A percentile compares a stretch with the other conserved stretches of the same genome.
Conservation (phyloP, 345 rosid species). For the Reutealis trisperma region DNA sequence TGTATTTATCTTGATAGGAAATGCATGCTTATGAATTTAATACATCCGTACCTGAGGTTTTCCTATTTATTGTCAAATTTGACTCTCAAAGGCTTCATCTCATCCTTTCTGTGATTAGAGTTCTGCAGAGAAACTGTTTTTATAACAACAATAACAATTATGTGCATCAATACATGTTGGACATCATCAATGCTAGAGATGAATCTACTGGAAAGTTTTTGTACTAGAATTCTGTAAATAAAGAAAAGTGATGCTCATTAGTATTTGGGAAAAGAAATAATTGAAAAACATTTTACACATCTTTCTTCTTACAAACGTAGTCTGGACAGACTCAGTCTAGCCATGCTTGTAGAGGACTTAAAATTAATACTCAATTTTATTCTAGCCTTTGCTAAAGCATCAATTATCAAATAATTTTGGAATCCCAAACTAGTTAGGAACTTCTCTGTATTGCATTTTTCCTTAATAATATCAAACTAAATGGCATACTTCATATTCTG, state of each 20-base stretch:
- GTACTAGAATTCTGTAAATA: not conserved
- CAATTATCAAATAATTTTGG: not conserved
- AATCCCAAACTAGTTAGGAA: not conserved
- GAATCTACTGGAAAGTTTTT: too few species aligned
- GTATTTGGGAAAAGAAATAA: not conserved
- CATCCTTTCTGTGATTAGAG: not conserved
- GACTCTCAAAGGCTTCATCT: not conserved
- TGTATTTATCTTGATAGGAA: not conserved
- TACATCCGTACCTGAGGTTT: not conserved
- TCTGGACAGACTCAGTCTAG: not conserved
- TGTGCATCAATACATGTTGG: not conserved
- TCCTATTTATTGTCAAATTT: not conserved
- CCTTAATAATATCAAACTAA: not conserved
- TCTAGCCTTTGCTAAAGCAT: not conserved
- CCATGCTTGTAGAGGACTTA: not conserved
- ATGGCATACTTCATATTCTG: not conserved
- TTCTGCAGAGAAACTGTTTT: not conserved
- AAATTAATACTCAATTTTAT: not conserved
- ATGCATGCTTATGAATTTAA: not conserved
- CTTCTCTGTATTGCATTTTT: not conserved
- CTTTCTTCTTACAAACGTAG: not conserved
- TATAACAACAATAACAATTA: too few species aligned
- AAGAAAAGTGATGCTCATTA: not conserved
- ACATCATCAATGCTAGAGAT: not conserved
- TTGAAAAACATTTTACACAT: not conserved